phyloP scores from a whole-genome alignment of 208 protist species.

The Acanthamoeba royreba region DNA sequence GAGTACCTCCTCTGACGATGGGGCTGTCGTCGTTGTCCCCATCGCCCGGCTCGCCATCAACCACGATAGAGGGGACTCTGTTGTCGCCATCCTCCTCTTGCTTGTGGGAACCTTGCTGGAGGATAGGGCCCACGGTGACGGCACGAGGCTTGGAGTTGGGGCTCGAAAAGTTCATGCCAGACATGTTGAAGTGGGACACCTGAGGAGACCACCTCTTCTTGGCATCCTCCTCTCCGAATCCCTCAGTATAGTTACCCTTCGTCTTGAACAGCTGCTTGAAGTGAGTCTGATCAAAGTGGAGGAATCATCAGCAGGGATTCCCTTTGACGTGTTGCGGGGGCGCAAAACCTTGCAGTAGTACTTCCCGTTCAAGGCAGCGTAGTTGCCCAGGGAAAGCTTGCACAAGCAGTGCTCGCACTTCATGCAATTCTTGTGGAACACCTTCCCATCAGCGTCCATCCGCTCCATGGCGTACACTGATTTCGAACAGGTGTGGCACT shows the following conservation, averaged over 20 bases:
- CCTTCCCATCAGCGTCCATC: slow-evolving; percentile 23
- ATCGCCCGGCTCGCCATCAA: too few relatives aligned
- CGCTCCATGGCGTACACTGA: slow-evolving; percentile 31
- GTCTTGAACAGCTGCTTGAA: slow-evolving; percentile 66
- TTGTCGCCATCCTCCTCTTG: too few relatives aligned
- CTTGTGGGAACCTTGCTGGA: background rate
- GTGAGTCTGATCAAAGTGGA: too few relatives aligned
- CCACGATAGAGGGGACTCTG: too few relatives aligned
- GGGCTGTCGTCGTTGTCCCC: too few relatives aligned
- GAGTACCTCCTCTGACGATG: too few relatives aligned
- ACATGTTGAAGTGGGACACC: background rate
- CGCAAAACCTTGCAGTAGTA: slow-evolving; percentile 71
- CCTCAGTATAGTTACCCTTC: slow-evolving; percentile 70
- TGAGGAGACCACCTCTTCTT: slow-evolving; percentile 22
- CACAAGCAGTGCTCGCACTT: background rate
- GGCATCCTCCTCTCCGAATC: slow-evolving; percentile 45
- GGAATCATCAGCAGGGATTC: too few relatives aligned
- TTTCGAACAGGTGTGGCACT: slow-evolving; percentile 19
- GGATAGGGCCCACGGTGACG: background rate
- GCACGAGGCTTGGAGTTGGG: background rate
- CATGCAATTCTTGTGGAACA: slow-evolving; percentile 10
- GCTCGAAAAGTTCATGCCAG: background rate
- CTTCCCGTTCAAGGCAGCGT: background rate
- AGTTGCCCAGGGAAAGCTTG: background rate
- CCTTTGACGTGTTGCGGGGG: too few relatives aligned